phyloP scores from a whole-genome alignment of 2,329 filamentous ascomycete species.

The Pseudogymnoascus sp. region DNA sequence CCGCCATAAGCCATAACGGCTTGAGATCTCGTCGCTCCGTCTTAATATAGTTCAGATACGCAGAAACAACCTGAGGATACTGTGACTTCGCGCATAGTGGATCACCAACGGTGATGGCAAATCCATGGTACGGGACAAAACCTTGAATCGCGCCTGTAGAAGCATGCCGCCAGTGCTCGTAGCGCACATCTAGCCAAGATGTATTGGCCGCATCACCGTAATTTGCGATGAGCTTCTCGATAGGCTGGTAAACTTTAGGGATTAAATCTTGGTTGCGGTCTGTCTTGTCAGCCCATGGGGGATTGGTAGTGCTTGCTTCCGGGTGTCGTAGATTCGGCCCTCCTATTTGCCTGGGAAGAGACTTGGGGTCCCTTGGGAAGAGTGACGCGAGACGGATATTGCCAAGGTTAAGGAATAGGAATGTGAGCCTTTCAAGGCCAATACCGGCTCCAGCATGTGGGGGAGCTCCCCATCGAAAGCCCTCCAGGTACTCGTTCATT shows the following conservation, averaged over 20 bases:
- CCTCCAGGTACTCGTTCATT: slow-evolving; percentile 86
- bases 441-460: slow-evolving; percentile 88
- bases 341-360: slow-evolving; percentile 62
- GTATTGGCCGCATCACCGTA: slow-evolving; percentile 93
- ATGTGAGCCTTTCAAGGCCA: slow-evolving; percentile 80
- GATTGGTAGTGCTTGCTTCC: slow-evolving; percentile 73
- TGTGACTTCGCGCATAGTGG: slow-evolving; percentile 77
- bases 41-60: slow-evolving; percentile 69
- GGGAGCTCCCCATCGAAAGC: slow-evolving; percentile 80
- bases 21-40: slow-evolving; percentile 64
- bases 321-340: slow-evolving; percentile 68
- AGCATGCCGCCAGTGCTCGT: slow-evolving; percentile 77
- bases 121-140: slow-evolving; percentile 69
- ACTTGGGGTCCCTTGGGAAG: slow-evolving; percentile 84
- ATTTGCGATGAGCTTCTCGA: slow-evolving; percentile 88
- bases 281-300: slow-evolving; percentile 49
- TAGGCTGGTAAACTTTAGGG: slow-evolving; percentile 56
- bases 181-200: slow-evolving; percentile 85
- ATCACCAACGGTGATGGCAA: slow-evolving; percentile 78
- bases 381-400: slow-evolving; percentile 84
- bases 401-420: slow-evolving; percentile 76
- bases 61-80: slow-evolving; percentile 63
- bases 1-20: slow-evolving; percentile 75
- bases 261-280: slow-evolving; percentile 36
- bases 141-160: slow-evolving; percentile 75